Evolutionary conservation across 164 flowering plant species (phyloP).

Genomic region (Cinnamomum chago): DNA sequence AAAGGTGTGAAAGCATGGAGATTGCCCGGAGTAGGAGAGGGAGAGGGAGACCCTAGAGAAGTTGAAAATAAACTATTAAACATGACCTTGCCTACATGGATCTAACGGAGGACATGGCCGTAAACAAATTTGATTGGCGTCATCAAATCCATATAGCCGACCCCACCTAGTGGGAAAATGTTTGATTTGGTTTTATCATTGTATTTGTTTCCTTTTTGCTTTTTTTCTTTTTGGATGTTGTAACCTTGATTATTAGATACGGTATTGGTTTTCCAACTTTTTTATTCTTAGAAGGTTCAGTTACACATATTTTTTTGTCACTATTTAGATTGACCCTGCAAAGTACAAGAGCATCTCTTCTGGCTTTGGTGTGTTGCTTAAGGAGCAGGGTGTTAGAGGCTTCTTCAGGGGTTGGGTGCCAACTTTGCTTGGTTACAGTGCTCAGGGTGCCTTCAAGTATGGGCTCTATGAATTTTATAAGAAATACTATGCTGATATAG

Average conservation of each 20-base stretch:
- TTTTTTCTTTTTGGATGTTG: neutral
- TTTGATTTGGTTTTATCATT: too few relatives aligned
- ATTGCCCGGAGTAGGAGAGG: too few relatives aligned
- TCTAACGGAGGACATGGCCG: too few relatives aligned
- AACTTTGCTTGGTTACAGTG: conserved; percentile 79
- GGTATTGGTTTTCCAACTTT: neutral
- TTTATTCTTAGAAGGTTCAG: neutral
- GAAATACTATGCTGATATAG: conserved; percentile 82
- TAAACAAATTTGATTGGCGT: too few relatives aligned
- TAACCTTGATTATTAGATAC: neutral
- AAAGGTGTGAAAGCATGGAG: too few relatives aligned
- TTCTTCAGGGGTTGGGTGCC: conserved; percentile 94
- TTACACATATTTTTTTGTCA: neutral
- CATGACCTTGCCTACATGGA: too few relatives aligned
- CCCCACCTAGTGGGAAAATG: too few relatives aligned
- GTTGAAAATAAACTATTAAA: too few relatives aligned
- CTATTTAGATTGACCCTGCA: conserved; percentile 63
- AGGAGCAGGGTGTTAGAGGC: conserved; percentile 75
- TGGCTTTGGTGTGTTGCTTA: conserved; percentile 66
- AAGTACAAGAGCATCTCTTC: conserved; percentile 70
- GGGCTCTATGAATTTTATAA: conserved; percentile 87
- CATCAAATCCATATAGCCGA: too few relatives aligned
- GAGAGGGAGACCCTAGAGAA: too few relatives aligned
- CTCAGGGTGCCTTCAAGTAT: conserved; percentile 81
- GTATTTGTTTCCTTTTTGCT: neutral